Percentiles rank a stretch among this genome's conserved stretches.
These are phyloP conservation scores for Penicillium sp. DNA, from an alignment of 2,329 filamentous ascomycete species.

Conservation along the genomic window DNA sequence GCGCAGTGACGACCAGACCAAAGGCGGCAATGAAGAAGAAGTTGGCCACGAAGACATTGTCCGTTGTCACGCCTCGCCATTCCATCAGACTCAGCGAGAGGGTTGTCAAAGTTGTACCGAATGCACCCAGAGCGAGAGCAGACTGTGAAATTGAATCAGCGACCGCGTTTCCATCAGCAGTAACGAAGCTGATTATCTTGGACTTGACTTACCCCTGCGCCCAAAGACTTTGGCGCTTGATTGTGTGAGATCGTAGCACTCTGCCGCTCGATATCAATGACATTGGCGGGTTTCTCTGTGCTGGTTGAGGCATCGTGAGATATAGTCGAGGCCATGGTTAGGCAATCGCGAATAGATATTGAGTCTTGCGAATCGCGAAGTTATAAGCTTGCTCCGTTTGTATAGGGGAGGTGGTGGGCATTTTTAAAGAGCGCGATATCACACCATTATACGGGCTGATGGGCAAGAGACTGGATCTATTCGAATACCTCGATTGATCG, in stretches of 20 bases:
- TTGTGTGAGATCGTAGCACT: neutral
- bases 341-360: too few species aligned
- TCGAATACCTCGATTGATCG: neutral
- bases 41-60: slow-evolving; percentile 59
- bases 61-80: slow-evolving; percentile 55
- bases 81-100: slow-evolving; percentile 61
- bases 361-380: too few species aligned
- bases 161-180: neutral
- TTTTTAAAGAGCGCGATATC: neutral
- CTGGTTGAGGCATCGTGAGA: slow-evolving; percentile 10
- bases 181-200: too few species aligned
- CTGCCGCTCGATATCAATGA: slow-evolving; percentile 23
- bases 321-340: slow-evolving; percentile 1
- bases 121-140: slow-evolving; percentile 57
- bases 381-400: too few species aligned
- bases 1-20: slow-evolving; percentile 58
- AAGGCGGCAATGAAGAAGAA: slow-evolving; percentile 59
- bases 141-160: slow-evolving; percentile 36
- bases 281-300: slow-evolving; percentile 7
- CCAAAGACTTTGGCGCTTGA: slow-evolving; percentile 18
- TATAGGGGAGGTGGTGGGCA: too few species aligned
- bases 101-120: slow-evolving; percentile 59
- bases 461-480: neutral
- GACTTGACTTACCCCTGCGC: slow-evolving; percentile 29
- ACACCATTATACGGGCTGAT: slow-evolving; percentile 13